Percentiles rank a stretch among this genome's conserved stretches.
Conservation (phyloP, 345 rosid species). For the Linum usitatissimum region DNA sequence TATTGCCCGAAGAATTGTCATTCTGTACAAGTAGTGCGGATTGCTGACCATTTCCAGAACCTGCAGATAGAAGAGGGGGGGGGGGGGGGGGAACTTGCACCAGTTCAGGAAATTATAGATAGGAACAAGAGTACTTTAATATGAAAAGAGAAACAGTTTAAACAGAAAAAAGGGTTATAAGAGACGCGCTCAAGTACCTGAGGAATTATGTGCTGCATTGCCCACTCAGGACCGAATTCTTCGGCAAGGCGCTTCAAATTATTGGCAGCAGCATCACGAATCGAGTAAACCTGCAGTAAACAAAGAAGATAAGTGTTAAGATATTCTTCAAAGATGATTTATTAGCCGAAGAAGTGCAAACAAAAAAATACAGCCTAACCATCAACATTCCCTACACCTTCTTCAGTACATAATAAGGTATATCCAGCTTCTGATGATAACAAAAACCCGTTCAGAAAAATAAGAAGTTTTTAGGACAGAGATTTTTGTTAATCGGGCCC, state of each 20-base stretch:
- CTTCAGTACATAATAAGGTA: too few relatives aligned
- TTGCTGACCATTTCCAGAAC: slow-evolving; percentile 68
- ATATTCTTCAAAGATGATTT: not conserved
- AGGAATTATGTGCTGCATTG: slow-evolving; percentile 94
- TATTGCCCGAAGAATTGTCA: slow-evolving; percentile 66
- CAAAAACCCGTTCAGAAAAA: too few relatives aligned
- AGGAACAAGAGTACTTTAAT: too few relatives aligned
- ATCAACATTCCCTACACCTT: too few relatives aligned
- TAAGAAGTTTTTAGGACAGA: too few relatives aligned
- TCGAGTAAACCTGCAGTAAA: slow-evolving; percentile 58
- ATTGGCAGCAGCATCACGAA: slow-evolving; percentile 92
- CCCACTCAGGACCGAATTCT: slow-evolving; percentile 98
- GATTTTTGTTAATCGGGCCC: too few relatives aligned
- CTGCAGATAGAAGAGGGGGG: slow-evolving; percentile 30
- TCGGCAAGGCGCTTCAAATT: slow-evolving; percentile 91
- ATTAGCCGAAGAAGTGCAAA: not conserved
- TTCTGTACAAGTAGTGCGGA: slow-evolving; percentile 78
- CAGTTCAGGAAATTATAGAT: not conserved
- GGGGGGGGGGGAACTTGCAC: too few relatives aligned
- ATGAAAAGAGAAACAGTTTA: too few relatives aligned
- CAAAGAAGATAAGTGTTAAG: not conserved
- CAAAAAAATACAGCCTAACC: not conserved
- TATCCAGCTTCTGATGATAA: too few relatives aligned
- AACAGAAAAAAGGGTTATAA: too few relatives aligned
- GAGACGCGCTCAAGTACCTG: slow-evolving; percentile 37